Evolutionary conservation across 495 filamentous ascomycete species (phyloP).

Genomic region (Hyaloscypha bicolor): DNA sequence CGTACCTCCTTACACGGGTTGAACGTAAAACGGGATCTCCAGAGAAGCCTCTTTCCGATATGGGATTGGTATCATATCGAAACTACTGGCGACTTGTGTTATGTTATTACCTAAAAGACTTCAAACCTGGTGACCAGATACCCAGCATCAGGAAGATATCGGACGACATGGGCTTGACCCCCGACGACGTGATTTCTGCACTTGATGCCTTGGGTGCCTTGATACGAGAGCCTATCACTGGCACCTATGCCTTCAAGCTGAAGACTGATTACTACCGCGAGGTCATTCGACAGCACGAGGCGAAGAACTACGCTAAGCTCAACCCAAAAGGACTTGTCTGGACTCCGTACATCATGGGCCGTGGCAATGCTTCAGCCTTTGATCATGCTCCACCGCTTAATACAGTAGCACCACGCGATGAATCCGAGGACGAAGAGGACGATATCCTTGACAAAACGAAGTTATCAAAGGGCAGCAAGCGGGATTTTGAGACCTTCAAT

Average conservation of each 20-base stretch:
- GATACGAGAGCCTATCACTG: slow-evolving; percentile 86
- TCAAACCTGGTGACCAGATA: slow-evolving; percentile 27
- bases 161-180: slow-evolving; percentile 89
- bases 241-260: slow-evolving; percentile 83
- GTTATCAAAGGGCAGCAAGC: slow-evolving; percentile 31
- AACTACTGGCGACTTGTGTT: slow-evolving; percentile 94
- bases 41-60: slow-evolving; percentile 96
- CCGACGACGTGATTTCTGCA: slow-evolving; percentile 93
- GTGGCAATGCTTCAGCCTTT: slow-evolving; percentile 79
- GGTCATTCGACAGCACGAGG: slow-evolving; percentile 84
- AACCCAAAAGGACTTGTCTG: slow-evolving; percentile 82
- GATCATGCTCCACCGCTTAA: slow-evolving; percentile 81
- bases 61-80: slow-evolving; percentile 94
- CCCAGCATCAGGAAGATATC: slow-evolving; percentile 80
- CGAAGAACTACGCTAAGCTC: slow-evolving; percentile 81
- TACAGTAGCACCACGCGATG: slow-evolving; percentile 84
- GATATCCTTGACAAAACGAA: slow-evolving; percentile 12
- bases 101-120: slow-evolving; percentile 68
- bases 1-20: slow-evolving; percentile 89
- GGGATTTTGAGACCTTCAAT: slow-evolving; percentile 30
- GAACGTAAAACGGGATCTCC: slow-evolving; percentile 95
- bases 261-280: slow-evolving; percentile 80
- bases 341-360: slow-evolving; percentile 98
- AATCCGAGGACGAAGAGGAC: slow-evolving; percentile 54
- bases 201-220: slow-evolving; percentile 87